Base-by-base conservation (phyloP, 2,329 filamentous ascomycete species). In the Fusarium dimerum region DNA sequence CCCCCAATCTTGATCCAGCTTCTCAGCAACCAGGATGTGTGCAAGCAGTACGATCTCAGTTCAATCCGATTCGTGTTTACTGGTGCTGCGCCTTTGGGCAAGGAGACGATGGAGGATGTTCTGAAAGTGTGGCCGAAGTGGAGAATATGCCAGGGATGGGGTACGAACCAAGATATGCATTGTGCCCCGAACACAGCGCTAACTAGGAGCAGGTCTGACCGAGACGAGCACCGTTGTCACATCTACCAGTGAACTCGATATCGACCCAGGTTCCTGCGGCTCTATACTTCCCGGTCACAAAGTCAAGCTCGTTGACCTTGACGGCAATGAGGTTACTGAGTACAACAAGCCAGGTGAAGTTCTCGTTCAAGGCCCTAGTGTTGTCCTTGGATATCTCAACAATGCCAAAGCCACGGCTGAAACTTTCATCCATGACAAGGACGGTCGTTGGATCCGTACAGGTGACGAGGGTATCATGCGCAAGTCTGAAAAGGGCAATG, bases 311-410 rank as follows among this genome's bases (percentile, higher is more conserved):
- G 74, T 93, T 40, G 82, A 83, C 3, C 64, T 76, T 1, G 86
- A 91, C 47, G 88, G 88, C 5, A 76, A 78, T 2, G 88, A 92
- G 63, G 78, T 92, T 41, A 87, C 82, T 0, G 79, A 76, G 8
- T 85, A 89, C 60, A 75, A 93, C 55, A 83, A 85, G 43, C 89
- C 87, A 0, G 92, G 92, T 36, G 92, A 97, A 71, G 80, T 97
- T 13, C 78, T 90, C 16, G 82, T 96, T 18, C 89, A 90, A 67
- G 84, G 84, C 0, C 92, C 91, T 0, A 86, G 86, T 1, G 83
- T 95, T 1, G 85, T 89, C 0, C 72, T 96, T 1, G 92, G 92
- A 1, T 97, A 97, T 62, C 75, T 96, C 48, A 88, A 95, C 73
- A 96, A 96, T 66, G 85, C 89, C 42, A 87, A 89, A 65, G 91